Evolutionary conservation across 306 rosid genomes (phyloP).

Genomic region (Lagenaria siceraria): DNA sequence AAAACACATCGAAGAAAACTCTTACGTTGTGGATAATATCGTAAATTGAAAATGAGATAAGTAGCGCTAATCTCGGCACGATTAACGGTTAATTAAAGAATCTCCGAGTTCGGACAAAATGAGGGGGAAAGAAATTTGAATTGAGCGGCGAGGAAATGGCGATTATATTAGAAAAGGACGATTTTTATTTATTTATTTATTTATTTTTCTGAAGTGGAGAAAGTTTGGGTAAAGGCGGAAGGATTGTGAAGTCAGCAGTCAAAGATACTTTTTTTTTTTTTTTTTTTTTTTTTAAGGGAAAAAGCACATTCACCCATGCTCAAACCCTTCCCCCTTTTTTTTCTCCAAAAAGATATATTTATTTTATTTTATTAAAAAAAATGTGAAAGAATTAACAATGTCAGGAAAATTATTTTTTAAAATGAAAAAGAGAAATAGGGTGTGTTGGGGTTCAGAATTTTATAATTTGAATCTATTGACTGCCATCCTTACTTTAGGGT

Average conservation of each 20-base stretch:
- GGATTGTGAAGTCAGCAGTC: constrained; percentile 5
- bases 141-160: constrained; percentile 7
- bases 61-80: background rate
- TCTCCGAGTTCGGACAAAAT: background rate
- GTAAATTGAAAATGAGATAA: no score
- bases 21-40: no score
- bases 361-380: background rate
- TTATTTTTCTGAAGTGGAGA: background rate
- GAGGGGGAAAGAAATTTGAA: background rate
- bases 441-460: constrained; percentile 30
- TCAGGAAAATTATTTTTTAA: background rate
- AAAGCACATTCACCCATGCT: constrained; percentile 7
- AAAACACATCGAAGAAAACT: no score
- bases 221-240: background rate
- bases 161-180: background rate
- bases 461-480: constrained; percentile 11
- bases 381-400: background rate
- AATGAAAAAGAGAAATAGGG: background rate
- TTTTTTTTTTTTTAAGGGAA: background rate
- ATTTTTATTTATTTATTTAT: no score
- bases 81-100: background rate
- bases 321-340: background rate
- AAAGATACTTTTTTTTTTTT: constrained; percentile 2
- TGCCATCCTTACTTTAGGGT: background rate
- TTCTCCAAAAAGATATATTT: background rate